Conservation (phyloP, 345 rosid species). For the Eutrema yunnanense region DNA sequence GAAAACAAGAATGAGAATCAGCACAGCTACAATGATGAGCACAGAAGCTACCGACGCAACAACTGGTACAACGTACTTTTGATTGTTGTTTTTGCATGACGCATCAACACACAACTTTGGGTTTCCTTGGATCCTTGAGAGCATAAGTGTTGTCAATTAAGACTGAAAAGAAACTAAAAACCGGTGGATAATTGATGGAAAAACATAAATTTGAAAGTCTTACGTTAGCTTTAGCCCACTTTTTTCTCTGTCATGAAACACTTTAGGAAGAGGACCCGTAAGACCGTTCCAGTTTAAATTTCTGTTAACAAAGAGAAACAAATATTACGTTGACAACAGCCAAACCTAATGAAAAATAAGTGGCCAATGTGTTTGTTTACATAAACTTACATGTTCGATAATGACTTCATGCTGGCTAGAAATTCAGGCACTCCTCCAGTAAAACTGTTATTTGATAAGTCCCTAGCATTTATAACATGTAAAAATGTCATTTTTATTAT, state of each 20-base stretch:
- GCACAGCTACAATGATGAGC: background rate
- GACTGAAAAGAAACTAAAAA: background rate
- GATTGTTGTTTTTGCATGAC: constrained; percentile 21
- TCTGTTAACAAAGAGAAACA: constrained; percentile 1
- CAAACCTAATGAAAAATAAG: background rate
- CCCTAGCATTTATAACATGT: constrained; percentile 15
- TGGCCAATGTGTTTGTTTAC: background rate
- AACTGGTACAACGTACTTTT: constrained; percentile 9
- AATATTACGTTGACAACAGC: background rate
- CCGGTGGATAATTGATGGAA: background rate
- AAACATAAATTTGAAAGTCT: background rate
- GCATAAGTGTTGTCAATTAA: background rate
- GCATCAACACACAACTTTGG: constrained; percentile 12
- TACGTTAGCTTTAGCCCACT: constrained; percentile 28
- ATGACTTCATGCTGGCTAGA: constrained; percentile 24
- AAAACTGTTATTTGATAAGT: constrained; percentile 41
- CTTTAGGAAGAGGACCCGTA: constrained; percentile 32
- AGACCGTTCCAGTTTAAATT: constrained; percentile 34
- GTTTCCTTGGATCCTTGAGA: constrained; percentile 26
- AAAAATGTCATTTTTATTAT: background rate
- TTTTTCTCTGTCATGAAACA: constrained; percentile 10
- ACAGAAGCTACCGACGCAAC: constrained; percentile 23
- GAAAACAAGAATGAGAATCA: constrained; percentile 1
- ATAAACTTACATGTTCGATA: constrained; percentile 34
- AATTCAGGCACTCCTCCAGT: constrained; percentile 37